Evolutionary conservation across 2,329 filamentous ascomycete genomes (phyloP), one percentile per base, ranked within the genome.

Genomic region (Talaromyces islandicus): DNA sequence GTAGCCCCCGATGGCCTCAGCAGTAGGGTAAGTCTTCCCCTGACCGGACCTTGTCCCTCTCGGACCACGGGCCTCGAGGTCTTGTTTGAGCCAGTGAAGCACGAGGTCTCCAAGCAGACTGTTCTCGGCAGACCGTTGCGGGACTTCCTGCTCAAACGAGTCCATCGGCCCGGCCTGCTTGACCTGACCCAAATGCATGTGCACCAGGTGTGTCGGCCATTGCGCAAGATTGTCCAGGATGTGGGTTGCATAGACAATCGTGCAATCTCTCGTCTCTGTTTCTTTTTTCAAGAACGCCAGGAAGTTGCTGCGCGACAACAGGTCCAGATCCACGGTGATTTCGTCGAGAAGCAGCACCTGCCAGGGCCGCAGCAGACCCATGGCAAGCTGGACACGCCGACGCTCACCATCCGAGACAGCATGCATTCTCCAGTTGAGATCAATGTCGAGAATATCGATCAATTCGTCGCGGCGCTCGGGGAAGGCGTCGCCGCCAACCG

Each of bases 191-290:
- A 96, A 75, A 71, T 92, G 88, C 93, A 99, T 97, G 73, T 97
- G 93, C 55, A 96, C 92, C 41, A 99, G 81, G 76, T 99, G 92
- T 0, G 90, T 96, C 7, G 94, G 94, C 94, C 94, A 99, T 21
- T 88, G 87, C 0, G 92, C 92, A 56, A 99, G 79, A 73, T 97
- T 97, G 72, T 99, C 94, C 66, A 99, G 78, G 64, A 99, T 97
- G 75, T 99, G 94, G 14, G 94, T 99, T 7, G 94, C 94, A 73
- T 99, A 99, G 30, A 99, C 92, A 68, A 99, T 90, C 4, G 94
- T 97, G 72, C 92, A 97, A 43, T 86, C 82, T 57, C 93, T 82
- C 7, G 72, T 80, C 77, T 93, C 89, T 0, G 93, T 97, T 84
- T 99, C 94, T 62, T 81, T 81, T 76, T 92, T 92, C 70, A 99